phyloP scores from a whole-genome alignment of 768 basidiomycete species.

The Xanthoconium purpureum region DNA sequence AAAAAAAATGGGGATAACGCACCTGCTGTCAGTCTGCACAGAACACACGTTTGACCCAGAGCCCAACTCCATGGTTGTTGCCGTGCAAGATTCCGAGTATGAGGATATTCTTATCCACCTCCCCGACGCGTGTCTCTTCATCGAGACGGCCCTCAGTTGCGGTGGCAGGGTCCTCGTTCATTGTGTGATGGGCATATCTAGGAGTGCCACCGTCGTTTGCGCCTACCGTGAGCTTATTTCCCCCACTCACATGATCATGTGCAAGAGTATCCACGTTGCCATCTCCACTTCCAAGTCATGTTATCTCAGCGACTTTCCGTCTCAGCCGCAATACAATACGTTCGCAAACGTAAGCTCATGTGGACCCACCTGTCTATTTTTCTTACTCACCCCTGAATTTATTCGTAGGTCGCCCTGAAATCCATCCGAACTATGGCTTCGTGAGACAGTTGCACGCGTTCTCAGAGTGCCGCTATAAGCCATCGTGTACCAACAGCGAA shows the following conservation, averaged over 20 bases:
- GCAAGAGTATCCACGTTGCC: not conserved
- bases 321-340: constrained; percentile 44
- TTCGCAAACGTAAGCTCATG: constrained; percentile 45
- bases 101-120: constrained; percentile 65
- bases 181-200: constrained; percentile 70
- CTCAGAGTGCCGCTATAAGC: constrained; percentile 46
- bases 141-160: constrained; percentile 50
- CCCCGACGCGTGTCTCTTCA: constrained; percentile 57
- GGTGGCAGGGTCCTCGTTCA: constrained; percentile 66
- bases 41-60: constrained; percentile 46
- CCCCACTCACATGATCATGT: not conserved
- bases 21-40: constrained; percentile 55
- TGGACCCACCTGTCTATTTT: constrained; percentile 1
- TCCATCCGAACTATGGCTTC: constrained; percentile 48
- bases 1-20: constrained; percentile 45
- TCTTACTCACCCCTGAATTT: constrained; percentile 10
- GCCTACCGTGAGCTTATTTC: constrained; percentile 46
- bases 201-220: constrained; percentile 60
- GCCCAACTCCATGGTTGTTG: constrained; percentile 33
- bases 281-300: constrained; percentile 43
- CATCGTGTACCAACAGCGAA: constrained; percentile 38
- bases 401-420: constrained; percentile 34
- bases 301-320: constrained; percentile 41
- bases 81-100: constrained; percentile 46
- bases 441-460: constrained; percentile 58